Percentiles rank a stretch among this genome's conserved stretches.
Evolutionary conservation across 108 stramenopile genomes (phyloP).

Genomic region (Fragilaria radians): DNA sequence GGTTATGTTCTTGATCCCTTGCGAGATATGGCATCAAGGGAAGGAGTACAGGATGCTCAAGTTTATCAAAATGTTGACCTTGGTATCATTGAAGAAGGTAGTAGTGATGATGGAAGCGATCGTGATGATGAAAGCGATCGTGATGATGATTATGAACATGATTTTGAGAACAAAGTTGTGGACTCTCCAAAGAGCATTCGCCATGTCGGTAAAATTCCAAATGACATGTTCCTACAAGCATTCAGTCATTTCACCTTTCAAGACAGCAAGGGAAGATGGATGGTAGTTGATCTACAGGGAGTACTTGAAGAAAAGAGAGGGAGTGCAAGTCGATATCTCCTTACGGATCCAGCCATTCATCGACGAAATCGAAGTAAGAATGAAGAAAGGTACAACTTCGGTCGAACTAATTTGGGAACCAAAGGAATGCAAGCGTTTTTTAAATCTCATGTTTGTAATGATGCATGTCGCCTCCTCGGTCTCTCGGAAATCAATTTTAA

Average conservation of each 20-base stretch:
- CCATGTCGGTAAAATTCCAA: slow-evolving; percentile 11
- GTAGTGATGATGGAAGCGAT: slow-evolving; percentile 21
- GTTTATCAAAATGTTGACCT: slow-evolving; percentile 10
- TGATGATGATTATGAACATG: slow-evolving; percentile 17
- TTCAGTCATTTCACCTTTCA: slow-evolving; percentile 45
- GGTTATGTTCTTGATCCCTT: slow-evolving; percentile 15
- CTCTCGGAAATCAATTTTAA: slow-evolving; percentile 5
- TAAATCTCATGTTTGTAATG: slow-evolving; percentile 25
- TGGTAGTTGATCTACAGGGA: slow-evolving; percentile 49
- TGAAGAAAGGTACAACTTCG: slow-evolving; percentile 14
- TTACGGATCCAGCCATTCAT: slow-evolving; percentile 49
- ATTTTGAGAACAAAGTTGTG: neutral
- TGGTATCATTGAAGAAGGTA: slow-evolving; percentile 39
- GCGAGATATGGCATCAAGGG: slow-evolving; percentile 3
- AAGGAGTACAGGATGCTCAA: neutral
- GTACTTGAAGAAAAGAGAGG: slow-evolving; percentile 16
- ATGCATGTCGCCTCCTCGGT: slow-evolving; percentile 34
- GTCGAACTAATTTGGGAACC: slow-evolving; percentile 33
- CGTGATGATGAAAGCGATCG: slow-evolving; percentile 14
- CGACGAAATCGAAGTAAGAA: slow-evolving; percentile 5
- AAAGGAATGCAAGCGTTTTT: slow-evolving; percentile 44
- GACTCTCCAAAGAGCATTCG: slow-evolving; percentile 5
- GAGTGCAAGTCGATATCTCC: slow-evolving; percentile 17
- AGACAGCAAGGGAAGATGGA: slow-evolving; percentile 22
- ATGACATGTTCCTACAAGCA: slow-evolving; percentile 28